A percentile compares a stretch with the other conserved stretches of the same genome.
Evolutionary conservation across 768 basidiomycete genomes (phyloP).

Genomic region (Termitomyces sp.): DNA sequence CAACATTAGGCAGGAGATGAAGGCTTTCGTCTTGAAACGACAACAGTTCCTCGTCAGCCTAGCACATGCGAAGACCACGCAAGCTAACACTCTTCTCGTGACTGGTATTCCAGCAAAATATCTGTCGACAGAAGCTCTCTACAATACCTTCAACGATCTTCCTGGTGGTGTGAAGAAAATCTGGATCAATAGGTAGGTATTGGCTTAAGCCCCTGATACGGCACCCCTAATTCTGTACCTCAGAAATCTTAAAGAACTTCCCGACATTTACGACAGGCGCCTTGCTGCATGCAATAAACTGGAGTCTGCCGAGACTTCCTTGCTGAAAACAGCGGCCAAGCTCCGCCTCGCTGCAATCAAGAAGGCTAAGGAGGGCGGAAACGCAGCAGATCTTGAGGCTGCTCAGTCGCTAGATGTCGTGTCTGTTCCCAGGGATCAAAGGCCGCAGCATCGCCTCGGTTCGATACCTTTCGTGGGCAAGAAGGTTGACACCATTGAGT

Average conservation of each 20-base stretch:
- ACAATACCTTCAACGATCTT: constrained; percentile 67
- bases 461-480: constrained; percentile 62
- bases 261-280: constrained; percentile 75
- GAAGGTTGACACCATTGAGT: constrained; percentile 92
- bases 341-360: constrained; percentile 52
- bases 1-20: constrained; percentile 78
- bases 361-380: constrained; percentile 31
- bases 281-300: constrained; percentile 69
- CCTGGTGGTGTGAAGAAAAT: constrained; percentile 89
- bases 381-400: constrained; percentile 17
- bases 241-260: constrained; percentile 83
- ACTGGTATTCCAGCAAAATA: constrained; percentile 83
- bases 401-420: constrained; percentile 16
- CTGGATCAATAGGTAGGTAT: constrained; percentile 81
- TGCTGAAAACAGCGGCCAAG: constrained; percentile 75
- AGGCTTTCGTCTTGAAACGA: constrained; percentile 69
- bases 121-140: constrained; percentile 64
- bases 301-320: constrained; percentile 77
- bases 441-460: constrained; percentile 76
- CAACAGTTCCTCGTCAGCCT: constrained; percentile 79
- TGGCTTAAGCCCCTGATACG: not conserved
- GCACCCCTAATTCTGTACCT: not conserved
- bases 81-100: constrained; percentile 87
- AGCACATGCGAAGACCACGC: constrained; percentile 67
- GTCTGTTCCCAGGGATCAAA: constrained; percentile 58